Conservation (phyloP, 2,329 filamentous ascomycete species). For the Aspergillus fischeri region DNA sequence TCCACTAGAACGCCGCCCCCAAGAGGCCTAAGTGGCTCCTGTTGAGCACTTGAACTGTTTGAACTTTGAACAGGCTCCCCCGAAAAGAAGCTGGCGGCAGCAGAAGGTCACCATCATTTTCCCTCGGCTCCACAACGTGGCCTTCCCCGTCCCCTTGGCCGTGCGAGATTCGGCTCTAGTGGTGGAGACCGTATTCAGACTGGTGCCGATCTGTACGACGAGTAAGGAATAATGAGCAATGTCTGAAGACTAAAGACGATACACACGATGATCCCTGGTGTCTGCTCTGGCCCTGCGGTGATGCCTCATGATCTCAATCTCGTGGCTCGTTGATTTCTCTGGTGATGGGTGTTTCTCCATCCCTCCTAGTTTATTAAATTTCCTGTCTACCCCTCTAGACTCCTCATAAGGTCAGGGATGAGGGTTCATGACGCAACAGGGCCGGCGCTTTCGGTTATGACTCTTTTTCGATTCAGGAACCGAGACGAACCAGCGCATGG, state of each 20-base stretch:
- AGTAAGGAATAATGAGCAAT: constrained; percentile 12
- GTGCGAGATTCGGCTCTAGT: constrained; percentile 12
- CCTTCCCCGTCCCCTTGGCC: constrained; percentile 26
- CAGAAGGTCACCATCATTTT: constrained; percentile 30
- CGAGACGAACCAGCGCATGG: neutral
- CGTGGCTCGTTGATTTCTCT: neutral
- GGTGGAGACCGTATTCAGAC: constrained; percentile 23
- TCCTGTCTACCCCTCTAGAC: neutral
- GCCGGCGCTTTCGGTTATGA: neutral
- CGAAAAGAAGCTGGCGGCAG: constrained; percentile 28
- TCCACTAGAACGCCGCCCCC: constrained; percentile 4
- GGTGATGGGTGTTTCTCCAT: neutral
- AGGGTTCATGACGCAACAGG: constrained; percentile 1
- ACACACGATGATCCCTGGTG: neutral
- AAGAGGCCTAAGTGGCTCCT: constrained; percentile 9
- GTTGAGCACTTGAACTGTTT: neutral
- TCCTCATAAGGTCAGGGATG: neutral
- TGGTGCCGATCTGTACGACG: constrained; percentile 27
- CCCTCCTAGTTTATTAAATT: neutral
- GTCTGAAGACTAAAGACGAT: neutral
- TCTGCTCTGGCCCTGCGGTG: neutral
- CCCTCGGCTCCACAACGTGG: constrained; percentile 30
- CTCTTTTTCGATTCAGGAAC: constrained; percentile 1
- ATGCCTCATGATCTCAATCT: neutral
- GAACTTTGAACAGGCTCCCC: neutral